These are phyloP conservation scores for Petunia axillaris DNA, from an alignment of 257 asterid genomes.

Conservation along the genomic window DNA sequence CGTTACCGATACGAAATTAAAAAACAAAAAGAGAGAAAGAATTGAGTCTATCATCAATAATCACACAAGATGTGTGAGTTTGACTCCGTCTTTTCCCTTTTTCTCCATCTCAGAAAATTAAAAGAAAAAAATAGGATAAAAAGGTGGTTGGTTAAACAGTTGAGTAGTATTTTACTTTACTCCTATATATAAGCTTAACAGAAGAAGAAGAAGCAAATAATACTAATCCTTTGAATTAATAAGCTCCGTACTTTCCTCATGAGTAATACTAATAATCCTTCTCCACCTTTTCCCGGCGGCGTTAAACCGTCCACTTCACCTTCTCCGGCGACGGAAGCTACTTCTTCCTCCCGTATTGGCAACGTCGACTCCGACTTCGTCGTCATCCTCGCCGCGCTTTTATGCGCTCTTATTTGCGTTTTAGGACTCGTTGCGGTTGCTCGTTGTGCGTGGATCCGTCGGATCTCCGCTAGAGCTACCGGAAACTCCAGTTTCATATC, in stretches of 20 bases:
- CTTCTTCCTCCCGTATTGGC: not conserved
- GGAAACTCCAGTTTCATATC: not conserved
- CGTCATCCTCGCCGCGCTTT: constrained; percentile 17
- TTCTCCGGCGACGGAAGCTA: not conserved
- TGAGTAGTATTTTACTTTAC: no score
- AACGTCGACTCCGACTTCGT: constrained; percentile 23
- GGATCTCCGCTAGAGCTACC: constrained; percentile 28
- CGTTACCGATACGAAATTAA: no score
- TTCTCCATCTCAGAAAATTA: not conserved
- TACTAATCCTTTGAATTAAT: not conserved
- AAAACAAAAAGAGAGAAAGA: not conserved
- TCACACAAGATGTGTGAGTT: constrained; percentile 10
- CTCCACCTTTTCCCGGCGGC: not conserved
- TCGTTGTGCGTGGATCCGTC: constrained; percentile 21
- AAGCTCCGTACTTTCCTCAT: constrained; percentile 17
- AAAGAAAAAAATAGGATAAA: not conserved
- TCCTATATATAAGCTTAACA: not conserved
- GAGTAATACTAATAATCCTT: not conserved
- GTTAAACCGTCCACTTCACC: not conserved
- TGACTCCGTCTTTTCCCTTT: constrained; percentile 6
- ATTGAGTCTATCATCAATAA: not conserved
- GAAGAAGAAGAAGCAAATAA: not conserved
- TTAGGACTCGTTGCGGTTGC: constrained; percentile 18
- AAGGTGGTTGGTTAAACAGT: not conserved
- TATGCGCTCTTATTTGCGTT: constrained; percentile 25